Base-by-base conservation (phyloP, 1,284 basidiomycete species). In the Apiotrichum porosum region DNA sequence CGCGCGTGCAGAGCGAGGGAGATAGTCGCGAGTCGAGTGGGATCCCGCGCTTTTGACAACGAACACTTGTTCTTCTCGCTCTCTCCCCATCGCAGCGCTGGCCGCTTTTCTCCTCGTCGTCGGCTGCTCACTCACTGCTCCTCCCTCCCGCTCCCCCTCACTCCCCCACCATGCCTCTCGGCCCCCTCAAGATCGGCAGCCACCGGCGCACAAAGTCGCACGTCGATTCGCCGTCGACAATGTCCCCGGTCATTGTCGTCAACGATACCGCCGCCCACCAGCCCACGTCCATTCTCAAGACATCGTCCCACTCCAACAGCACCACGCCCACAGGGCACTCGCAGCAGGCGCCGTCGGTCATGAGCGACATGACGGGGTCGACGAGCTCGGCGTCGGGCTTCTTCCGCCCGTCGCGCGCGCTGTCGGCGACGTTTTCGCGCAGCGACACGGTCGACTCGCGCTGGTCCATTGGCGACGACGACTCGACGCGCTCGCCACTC, bases 361-460 rank as follows among this genome's bases (percentile, higher is more conserved):
- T 17, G 19, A 21, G 33, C 9, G 39, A 42, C 1, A 23, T n/a
- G 48, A 44, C 42, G 26, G 33, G 24, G 33, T n/a, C 28, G 39
- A 36, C 23, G 40, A 39, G 24, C 24, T n/a, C 39, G 14, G 17
- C 18, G 19, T 33, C 47, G 28, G 22, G 9, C 18, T 40, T 24
- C 13, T n/a, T 35, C 26, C 44, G 39, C 9, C 12, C 24, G 3
- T n/a, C 34, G 19, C 31, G 22, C 32, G 15, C 37, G 14, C 37
- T 12, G 15, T 44, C 30, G 12, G 9, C 23, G n/a, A 30, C 4
- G 9, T 43, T 36, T 18, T 17, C 60, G n/a, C 37, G 63, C 13
- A 52, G 52, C 22, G 62, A 65, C 19, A 62, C 61, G 13, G 58
- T 58, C 36, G 59, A 60, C 17, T 58, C 58, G 17, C 51, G 51